These are phyloP conservation scores for Ceratocystis colombiana DNA, from an alignment of 2,329 filamentous ascomycete species.

Conservation along the genomic window DNA sequence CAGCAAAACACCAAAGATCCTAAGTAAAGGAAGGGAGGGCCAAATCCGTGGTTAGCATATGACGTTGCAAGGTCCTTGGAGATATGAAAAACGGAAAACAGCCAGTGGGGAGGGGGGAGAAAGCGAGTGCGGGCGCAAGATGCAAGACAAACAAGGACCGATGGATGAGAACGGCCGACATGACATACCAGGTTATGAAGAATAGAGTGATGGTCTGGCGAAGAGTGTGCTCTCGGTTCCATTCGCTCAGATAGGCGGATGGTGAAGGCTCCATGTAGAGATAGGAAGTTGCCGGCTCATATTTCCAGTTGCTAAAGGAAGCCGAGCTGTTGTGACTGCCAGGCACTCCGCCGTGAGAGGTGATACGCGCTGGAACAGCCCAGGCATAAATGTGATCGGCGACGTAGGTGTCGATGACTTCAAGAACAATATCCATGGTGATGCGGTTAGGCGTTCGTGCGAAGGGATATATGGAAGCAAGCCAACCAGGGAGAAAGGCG, in stretches of 20 bases:
- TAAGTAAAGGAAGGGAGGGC: slow-evolving; percentile 32
- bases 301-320: slow-evolving; percentile 57
- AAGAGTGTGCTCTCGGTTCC: slow-evolving; percentile 64
- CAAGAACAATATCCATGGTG: slow-evolving; percentile 85
- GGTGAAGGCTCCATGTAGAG: slow-evolving; percentile 59
- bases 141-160: neutral
- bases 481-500: neutral
- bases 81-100: neutral
- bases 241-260: slow-evolving; percentile 69
- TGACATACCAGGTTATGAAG: slow-evolving; percentile 70
- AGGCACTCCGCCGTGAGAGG: neutral
- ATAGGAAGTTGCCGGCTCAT: slow-evolving; percentile 61
- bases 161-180: slow-evolving; percentile 29
- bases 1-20: slow-evolving; percentile 72
- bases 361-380: slow-evolving; percentile 48
- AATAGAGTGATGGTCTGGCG: slow-evolving; percentile 69
- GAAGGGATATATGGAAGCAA: neutral
- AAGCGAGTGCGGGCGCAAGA: neutral
- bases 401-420: slow-evolving; percentile 69
- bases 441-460: slow-evolving; percentile 16
- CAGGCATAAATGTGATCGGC: slow-evolving; percentile 71
- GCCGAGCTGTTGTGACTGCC: slow-evolving; percentile 40
- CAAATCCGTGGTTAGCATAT: slow-evolving; percentile 14
- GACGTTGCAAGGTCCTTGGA: neutral
- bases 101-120: neutral